Evolutionary conservation across 2,329 filamentous ascomycete genomes (phyloP).

Genomic region (Penicillium hesseltinei): DNA sequence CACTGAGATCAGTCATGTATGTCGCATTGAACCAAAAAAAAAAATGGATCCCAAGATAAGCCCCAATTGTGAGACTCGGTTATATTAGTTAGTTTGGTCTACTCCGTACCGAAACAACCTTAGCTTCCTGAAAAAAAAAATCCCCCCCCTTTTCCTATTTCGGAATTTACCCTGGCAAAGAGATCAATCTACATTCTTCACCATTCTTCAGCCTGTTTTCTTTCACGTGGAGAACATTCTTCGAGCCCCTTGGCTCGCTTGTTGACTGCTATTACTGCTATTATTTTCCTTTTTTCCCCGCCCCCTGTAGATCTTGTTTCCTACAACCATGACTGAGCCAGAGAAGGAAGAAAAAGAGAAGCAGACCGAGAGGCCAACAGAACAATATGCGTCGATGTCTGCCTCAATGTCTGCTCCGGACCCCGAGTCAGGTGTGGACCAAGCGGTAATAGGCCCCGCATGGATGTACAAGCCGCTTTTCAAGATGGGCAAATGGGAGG

Average conservation of each 20-base stretch:
- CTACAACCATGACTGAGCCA: constrained; percentile 15
- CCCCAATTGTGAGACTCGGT: constrained; percentile 5
- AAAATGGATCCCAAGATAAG: constrained; percentile 8
- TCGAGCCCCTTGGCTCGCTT: constrained; percentile 5
- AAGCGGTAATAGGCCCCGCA: constrained; percentile 33
- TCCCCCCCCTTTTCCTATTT: no score
- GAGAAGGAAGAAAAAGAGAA: constrained; percentile 14
- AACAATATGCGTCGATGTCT: constrained; percentile 32
- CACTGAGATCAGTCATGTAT: neutral
- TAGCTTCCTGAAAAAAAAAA: neutral
- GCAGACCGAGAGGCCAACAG: constrained; percentile 11
- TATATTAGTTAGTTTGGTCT: constrained; percentile 1
- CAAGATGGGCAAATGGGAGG: constrained; percentile 53
- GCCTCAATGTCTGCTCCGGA: constrained; percentile 11
- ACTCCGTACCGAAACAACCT: neutral
- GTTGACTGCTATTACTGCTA: neutral
- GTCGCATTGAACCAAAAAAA: constrained; percentile 3
- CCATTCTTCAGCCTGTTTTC: constrained; percentile 3
- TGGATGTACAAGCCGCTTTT: constrained; percentile 67
- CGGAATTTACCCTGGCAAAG: neutral
- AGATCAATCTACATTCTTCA: neutral
- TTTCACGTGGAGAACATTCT: constrained; percentile 7
- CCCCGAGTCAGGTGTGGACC: constrained; percentile 23
- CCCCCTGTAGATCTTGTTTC: neutral
- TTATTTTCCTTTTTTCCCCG: neutral